A percentile compares a stretch with the other conserved stretches of the same genome.
phyloP scores from a whole-genome alignment of 2,329 filamentous ascomycete species.

The Hymenoscyphus repandus region DNA sequence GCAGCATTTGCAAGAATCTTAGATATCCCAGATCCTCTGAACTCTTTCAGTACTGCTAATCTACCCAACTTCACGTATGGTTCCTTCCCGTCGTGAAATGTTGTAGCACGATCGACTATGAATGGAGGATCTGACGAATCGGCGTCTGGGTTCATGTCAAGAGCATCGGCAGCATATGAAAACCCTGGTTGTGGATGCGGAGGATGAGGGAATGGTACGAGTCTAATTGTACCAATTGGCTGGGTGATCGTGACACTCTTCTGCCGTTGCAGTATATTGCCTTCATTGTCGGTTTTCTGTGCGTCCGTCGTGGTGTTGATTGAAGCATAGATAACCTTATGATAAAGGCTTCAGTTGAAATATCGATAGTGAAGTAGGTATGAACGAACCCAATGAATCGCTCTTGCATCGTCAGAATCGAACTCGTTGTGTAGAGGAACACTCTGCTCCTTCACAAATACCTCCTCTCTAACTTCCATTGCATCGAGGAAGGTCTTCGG shows the following conservation, averaged over 20 bases:
- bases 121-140: slow-evolving; percentile 12
- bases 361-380: neutral
- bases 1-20: slow-evolving; percentile 61
- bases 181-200: slow-evolving; percentile 52
- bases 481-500: slow-evolving; percentile 56
- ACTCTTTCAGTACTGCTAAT: slow-evolving; percentile 60
- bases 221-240: slow-evolving; percentile 34
- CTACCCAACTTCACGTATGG: slow-evolving; percentile 80
- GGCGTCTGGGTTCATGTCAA: slow-evolving; percentile 15
- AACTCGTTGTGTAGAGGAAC: slow-evolving; percentile 64
- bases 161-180: slow-evolving; percentile 18
- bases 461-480: slow-evolving; percentile 55
- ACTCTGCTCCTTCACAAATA: slow-evolving; percentile 57
- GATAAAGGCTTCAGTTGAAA: neutral
- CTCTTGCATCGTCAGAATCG: slow-evolving; percentile 72
- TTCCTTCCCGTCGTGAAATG: slow-evolving; percentile 56
- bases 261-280: slow-evolving; percentile 37
- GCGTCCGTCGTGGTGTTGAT: slow-evolving; percentile 43
- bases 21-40: slow-evolving; percentile 52
- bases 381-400: slow-evolving; percentile 71
- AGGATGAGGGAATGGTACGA: slow-evolving; percentile 54
- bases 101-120: slow-evolving; percentile 35
- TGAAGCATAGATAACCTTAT: slow-evolving; percentile 56
- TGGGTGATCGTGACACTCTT: slow-evolving; percentile 37
- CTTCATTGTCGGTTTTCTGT: slow-evolving; percentile 40